Base-by-base conservation (phyloP, 192 early-diverging fungal species). In the Entomortierella beljakovae region DNA sequence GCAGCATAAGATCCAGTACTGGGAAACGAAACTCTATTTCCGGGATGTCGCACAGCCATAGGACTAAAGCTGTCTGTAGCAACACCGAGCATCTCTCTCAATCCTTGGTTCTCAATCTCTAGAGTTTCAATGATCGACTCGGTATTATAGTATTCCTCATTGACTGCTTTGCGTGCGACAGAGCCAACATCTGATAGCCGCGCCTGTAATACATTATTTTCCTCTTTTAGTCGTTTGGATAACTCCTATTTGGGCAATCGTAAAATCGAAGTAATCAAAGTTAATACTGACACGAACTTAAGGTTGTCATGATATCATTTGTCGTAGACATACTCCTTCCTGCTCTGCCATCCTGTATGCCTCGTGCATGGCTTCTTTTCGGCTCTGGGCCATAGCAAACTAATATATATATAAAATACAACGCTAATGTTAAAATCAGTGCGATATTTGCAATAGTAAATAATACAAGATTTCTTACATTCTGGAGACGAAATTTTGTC, bases 361-460 rank as follows among this genome's bases (percentile, higher is more conserved):
- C 22, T 79, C 75, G 23, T 79, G 65, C 75, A 79, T 69, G 13
- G 75, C 75, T 42, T 79, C 75, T 59, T 70, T 79, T 34, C 75
- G 62, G 35, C 66, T 79, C 50, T 79, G 75, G 0, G 75, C 75
- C 75, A 79, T 70, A 1, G 75, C 75, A 49, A 70, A 79, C 75
- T 79, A n/a, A n/a, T n/a, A n/a, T n/a, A n/a, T n/a, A n/a, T n/a
- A n/a, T n/a, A n/a, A n/a, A n/a, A 35, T 28, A 20, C n/a, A 51
- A 4, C 22, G 9, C 28, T n/a, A 26, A 3, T 26, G 23, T 53
- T 29, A 53, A 9, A 5, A 53, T 26, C 51, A 53, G 13, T 18
- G 51, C 28, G 51, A 31, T 9, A 31, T 53, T 13, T 43, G 42
- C 42, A 9, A 43, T 43, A 9, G 25, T 28, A 52, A 28, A 52